Base-by-base conservation (phyloP, 306 rosid species). In the Quercus bicolor region DNA sequence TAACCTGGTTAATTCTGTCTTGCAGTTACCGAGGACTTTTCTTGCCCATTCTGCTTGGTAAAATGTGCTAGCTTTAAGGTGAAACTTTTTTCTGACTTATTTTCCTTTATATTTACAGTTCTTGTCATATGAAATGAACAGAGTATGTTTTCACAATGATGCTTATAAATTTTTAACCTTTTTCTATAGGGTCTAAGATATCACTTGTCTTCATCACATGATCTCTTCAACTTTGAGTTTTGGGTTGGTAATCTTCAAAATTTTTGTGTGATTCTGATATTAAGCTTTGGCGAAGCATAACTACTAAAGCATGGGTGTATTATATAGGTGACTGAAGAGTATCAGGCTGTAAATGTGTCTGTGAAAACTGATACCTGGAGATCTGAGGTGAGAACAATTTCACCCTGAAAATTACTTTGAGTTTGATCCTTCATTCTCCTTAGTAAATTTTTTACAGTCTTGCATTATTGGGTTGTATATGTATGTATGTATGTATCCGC, bases 41-140 rank as follows among this genome's bases (percentile, higher is more conserved):
- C 87, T 61, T 96, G 99, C 84, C 88, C 99, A 40, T 81, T 93
- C 70, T 96, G 99, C 86, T 89, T 90, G 90, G 80, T 85, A 31
- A 75, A 71, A 84, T 93, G 98, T 84, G 89, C 86, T 65, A 86
- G 94, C 85, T 93, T 83, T 77, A 88, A 96, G 99, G 99, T 96
- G 80, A 70, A 34, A 26, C 28, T 78, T 74, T 60, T 81, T 70
- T 64, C 13, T 78, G 15, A 57, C 34, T 77, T 19, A 20, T 53
- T 62, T 80, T 34, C 70, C 45, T 56, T 59, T 52, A 53, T 55
- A 48, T 61, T 23, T 61, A 54, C 21, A 26, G 48, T 71, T 57
- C 45, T 26, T 37, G 64, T 76, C 18, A 21, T 68, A 23, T 79
- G 65, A 34, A 77, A 26, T 45, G n/a, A 65, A 59, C 70, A 31